phyloP scores from a whole-genome alignment of 1,284 basidiomycete genomes.

The Hypsizygus ulmarius region DNA sequence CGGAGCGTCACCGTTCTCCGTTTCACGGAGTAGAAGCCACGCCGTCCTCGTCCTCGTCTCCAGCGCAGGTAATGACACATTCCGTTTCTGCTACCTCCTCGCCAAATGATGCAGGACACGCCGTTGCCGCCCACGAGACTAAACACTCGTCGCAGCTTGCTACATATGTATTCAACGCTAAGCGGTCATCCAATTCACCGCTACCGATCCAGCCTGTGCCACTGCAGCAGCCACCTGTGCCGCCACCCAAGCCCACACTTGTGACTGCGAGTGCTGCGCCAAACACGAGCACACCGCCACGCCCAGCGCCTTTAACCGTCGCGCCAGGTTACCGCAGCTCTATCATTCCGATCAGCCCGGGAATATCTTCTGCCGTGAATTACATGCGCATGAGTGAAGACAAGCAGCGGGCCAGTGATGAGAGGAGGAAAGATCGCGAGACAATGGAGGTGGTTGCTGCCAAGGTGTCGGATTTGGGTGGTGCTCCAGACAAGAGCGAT shows the following conservation, averaged over 20 bases:
- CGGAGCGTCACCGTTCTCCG: not conserved
- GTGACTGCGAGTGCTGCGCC: slow-evolving; percentile 1
- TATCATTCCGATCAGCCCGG: slow-evolving; percentile 46
- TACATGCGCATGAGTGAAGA: slow-evolving; percentile 38
- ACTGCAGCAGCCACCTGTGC: slow-evolving; percentile 14
- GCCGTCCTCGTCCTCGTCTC: slow-evolving; percentile 21
- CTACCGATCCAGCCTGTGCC: slow-evolving; percentile 8
- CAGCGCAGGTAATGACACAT: slow-evolving; percentile 18
- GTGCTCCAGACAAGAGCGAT: slow-evolving; percentile 13
- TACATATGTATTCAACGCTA: slow-evolving; percentile 17
- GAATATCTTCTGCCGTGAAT: slow-evolving; percentile 45
- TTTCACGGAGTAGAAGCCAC: slow-evolving; percentile 17
- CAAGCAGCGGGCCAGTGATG: slow-evolving; percentile 15
- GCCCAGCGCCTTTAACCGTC: not conserved
- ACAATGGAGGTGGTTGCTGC: slow-evolving; percentile 6
- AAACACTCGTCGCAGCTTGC: slow-evolving; percentile 19
- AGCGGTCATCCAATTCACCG: slow-evolving; percentile 9
- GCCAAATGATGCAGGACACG: not conserved
- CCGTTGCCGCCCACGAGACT: slow-evolving; percentile 1
- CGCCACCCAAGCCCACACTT: slow-evolving; percentile 20
- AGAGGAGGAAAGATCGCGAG: slow-evolving; percentile 4
- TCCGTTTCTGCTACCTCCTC: not conserved
- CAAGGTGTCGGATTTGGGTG: slow-evolving; percentile 23
- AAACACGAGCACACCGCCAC: not conserved
- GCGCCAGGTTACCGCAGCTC: slow-evolving; percentile 33